Base-by-base conservation (phyloP, 1,284 basidiomycete species). In the Sporisorium graminicola region DNA sequence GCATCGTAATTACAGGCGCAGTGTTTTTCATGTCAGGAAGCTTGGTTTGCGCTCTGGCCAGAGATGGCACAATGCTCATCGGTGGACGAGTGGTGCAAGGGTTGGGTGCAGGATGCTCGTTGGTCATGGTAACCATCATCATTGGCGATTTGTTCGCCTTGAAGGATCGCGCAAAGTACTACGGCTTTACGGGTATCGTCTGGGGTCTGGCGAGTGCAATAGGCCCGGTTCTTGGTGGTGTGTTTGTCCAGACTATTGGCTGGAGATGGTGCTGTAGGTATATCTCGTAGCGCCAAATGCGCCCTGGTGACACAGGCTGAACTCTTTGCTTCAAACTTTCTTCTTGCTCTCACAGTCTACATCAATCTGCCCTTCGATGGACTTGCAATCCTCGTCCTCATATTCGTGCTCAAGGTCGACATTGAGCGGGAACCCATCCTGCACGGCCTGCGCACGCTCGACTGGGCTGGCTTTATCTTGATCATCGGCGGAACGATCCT, bases 231-330 rank as follows among this genome's bases (percentile, higher is more conserved):
- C 42, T 56, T 0, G 54, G 54, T 31, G 54, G 54, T 6, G 33
- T 56, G 20, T 56, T 56, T 56, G 54, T 56, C 2, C 42, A 56
- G 24, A 44, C 54, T 2, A 56, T 56, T 4, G 54, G 54, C 7
- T 56, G 54, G 54, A 31, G 54, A 29, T 56, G 54, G 54, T 56
- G 54, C 42, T 56, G 51, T 53, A 40, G 24, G 51, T 53, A 24
- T 35, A n/a, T n/a, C n/a, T n/a, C 33, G 33, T 35, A 8, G 33
- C 33, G 33, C 33, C n/a, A n/a, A n/a, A n/a, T n/a, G n/a, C n/a
- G n/a, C n/a, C n/a, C n/a, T n/a, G n/a, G n/a, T n/a, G n/a, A n/a
- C n/a, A n/a, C n/a, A n/a, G n/a, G n/a, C n/a, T n/a, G n/a, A n/a
- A n/a, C n/a, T n/a, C n/a, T n/a, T n/a, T n/a, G n/a, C n/a, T n/a